phyloP scores from a whole-genome alignment of 108 stramenopile genomes.

The Bacterosira constricta region DNA sequence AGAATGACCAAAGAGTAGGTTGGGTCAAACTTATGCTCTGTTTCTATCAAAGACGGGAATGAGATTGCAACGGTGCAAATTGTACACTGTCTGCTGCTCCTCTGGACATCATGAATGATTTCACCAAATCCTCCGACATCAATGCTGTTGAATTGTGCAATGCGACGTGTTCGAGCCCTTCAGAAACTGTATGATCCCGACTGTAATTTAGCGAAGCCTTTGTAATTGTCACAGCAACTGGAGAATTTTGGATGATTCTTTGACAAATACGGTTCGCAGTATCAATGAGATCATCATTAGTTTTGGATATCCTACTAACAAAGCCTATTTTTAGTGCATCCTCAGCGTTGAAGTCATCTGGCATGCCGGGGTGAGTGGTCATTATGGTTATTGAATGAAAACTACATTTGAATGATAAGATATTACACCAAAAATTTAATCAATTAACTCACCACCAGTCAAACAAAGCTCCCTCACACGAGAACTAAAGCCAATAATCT shows the following conservation, averaged over 20 bases:
- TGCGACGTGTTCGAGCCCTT: constrained; percentile 76
- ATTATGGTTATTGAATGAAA: constrained; percentile 2
- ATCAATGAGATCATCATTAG: constrained; percentile 31
- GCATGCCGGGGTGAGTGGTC: too few relatives aligned
- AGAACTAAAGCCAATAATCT: constrained; percentile 69
- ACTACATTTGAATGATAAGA: neutral
- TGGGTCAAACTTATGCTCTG: too few relatives aligned
- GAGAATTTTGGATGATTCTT: constrained; percentile 61
- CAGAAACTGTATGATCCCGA: constrained; percentile 73
- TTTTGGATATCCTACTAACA: constrained; percentile 57
- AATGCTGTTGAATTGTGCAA: constrained; percentile 74
- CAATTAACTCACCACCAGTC: constrained; percentile 51
- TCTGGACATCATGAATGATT: constrained; percentile 48
- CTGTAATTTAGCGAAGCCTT: constrained; percentile 72
- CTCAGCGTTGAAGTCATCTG: constrained; percentile 54
- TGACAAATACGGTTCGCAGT: constrained; percentile 52
- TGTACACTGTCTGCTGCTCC: constrained; percentile 17
- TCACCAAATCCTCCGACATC: constrained; percentile 67
- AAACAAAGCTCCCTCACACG: constrained; percentile 69
- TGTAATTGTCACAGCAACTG: constrained; percentile 74
- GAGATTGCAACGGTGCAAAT: constrained; percentile 28
- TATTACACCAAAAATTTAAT: neutral
- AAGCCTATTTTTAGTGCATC: constrained; percentile 75
- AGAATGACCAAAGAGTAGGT: too few relatives aligned
- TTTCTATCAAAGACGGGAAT: constrained; percentile 41